Evolutionary conservation across 2,329 filamentous ascomycete genomes (phyloP), one percentile per base, ranked within the genome.

Genomic region (Pochonia chlamydosporia): DNA sequence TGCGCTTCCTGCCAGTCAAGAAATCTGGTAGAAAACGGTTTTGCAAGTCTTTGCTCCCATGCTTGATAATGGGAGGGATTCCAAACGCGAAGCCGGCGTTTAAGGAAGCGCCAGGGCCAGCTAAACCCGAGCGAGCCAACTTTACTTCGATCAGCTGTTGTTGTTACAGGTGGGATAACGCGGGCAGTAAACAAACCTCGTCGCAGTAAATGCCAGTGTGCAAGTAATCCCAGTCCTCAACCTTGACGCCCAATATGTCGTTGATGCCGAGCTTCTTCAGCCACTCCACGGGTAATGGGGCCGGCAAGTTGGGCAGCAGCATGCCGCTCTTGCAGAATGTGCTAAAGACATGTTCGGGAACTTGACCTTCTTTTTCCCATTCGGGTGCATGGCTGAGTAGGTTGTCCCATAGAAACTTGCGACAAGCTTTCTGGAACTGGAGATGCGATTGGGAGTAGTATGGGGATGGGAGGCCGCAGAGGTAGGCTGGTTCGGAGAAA

Each of bases 51-150:
- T 72, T 62, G 1, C 72, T 84, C 1, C 82, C 83, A 54, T 81
- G 79, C 40, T 77, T 71, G 18, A 83, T 71, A 40, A 87, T 69
- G 0, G 83, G 83, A 4, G 83, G 82, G 25, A 74, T 73, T 1
- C 83, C 83, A 59, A 87, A 89, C 1, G 84, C 80, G 55, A 88
- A 81, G 3, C 86, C 86, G 0, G 82, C 83, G 2, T 82, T 89
- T 23, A 90, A 64, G n/a, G 55, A 87, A 85, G 1, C 72, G 68
- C 37, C 77, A 79, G 0, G 75, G 81, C 24, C 81, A 80, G 3
- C 71, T 75, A 9, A 86, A 64, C 2, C 86, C 1, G 74, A 76
- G 75, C 76, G 57, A 75, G 78, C 3, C 72, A 64, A 2, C 84
- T 72, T 77, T 28, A 79, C 66, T 4, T 79, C 67, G 3, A 70